Evolutionary conservation across 495 filamentous ascomycete species (phyloP).

Genomic region (Pseudomonodictys pantanalensis): DNA sequence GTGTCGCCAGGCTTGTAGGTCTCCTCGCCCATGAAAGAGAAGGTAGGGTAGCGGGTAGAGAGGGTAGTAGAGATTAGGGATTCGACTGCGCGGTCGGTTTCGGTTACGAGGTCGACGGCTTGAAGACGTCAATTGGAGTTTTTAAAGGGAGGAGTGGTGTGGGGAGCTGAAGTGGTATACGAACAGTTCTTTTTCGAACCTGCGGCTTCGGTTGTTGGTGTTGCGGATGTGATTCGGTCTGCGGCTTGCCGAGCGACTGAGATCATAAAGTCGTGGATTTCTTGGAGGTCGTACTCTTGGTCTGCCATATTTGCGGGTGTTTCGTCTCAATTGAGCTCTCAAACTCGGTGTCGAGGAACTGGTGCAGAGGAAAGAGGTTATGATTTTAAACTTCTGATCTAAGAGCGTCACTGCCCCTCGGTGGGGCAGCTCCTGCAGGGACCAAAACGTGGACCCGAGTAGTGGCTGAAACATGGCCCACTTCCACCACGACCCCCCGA

Average conservation of each 20-base stretch:
- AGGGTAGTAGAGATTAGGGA: slow-evolving; percentile 66
- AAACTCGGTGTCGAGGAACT: not conserved
- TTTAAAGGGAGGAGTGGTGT: not conserved
- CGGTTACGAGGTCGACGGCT: slow-evolving; percentile 78
- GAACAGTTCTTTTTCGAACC: slow-evolving; percentile 86
- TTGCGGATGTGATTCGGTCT: slow-evolving; percentile 73
- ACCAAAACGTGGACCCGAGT: not conserved
- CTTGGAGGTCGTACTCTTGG: slow-evolving; percentile 67
- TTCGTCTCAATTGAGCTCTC: not conserved
- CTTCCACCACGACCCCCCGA: no score
- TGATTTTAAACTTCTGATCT: no score
- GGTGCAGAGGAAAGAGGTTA: not conserved
- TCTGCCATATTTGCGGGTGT: slow-evolving; percentile 33
- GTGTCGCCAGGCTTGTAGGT: slow-evolving; percentile 67
- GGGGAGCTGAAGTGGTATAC: slow-evolving; percentile 18
- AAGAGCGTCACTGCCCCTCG: not conserved
- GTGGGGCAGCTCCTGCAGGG: not conserved
- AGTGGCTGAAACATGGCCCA: no score
- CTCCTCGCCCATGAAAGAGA: slow-evolving; percentile 51
- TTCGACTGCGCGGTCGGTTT: slow-evolving; percentile 82
- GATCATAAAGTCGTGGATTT: slow-evolving; percentile 78
- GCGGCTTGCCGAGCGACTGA: slow-evolving; percentile 74
- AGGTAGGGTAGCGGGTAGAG: slow-evolving; percentile 61
- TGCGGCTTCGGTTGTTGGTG: slow-evolving; percentile 59
- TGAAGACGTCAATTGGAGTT: not conserved